These are phyloP conservation scores for Suillus paluster DNA, from an alignment of 768 basidiomycete species.

Conservation along the genomic window DNA sequence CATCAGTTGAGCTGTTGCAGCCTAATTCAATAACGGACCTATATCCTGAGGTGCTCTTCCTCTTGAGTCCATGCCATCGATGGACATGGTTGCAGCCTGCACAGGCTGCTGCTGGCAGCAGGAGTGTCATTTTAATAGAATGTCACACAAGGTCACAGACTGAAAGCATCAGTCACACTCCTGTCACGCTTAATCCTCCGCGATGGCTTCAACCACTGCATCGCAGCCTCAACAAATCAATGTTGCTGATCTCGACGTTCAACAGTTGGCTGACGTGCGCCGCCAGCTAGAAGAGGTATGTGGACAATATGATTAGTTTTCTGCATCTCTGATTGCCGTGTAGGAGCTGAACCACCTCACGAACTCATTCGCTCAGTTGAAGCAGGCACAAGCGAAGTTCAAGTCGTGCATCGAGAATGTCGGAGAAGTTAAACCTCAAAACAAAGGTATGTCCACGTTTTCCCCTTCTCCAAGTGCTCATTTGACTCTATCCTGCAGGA, in stretches of 20 bases:
- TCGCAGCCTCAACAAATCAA: conserved; percentile 71
- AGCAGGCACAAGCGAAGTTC: conserved; percentile 93
- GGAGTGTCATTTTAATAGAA: conserved; percentile 7
- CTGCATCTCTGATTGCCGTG: background rate
- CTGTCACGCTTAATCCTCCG: conserved; percentile 10
- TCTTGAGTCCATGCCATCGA: conserved; percentile 34
- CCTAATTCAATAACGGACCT: conserved; percentile 31
- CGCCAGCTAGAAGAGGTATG: conserved; percentile 90
- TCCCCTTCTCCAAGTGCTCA: background rate
- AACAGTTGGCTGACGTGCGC: conserved; percentile 87
- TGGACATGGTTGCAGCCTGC: conserved; percentile 24
- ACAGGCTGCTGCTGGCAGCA: conserved; percentile 18
- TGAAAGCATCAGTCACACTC: conserved; percentile 19
- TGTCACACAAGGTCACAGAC: conserved; percentile 25
- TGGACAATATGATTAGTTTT: background rate
- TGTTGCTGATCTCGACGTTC: conserved; percentile 80
- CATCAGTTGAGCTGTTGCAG: background rate
- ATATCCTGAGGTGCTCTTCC: conserved; percentile 55
- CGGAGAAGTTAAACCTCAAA: conserved; percentile 70
- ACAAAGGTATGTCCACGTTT: conserved; percentile 49
- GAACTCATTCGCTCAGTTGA: conserved; percentile 89
- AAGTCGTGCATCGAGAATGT: conserved; percentile 84
- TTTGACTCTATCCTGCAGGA: conserved; percentile 47
- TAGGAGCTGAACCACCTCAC: conserved; percentile 94
- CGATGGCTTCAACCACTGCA: conserved; percentile 37